Evolutionary conservation across 2,329 filamentous ascomycete species (phyloP).

Genomic region (Neocatenulostroma microsporum): DNA sequence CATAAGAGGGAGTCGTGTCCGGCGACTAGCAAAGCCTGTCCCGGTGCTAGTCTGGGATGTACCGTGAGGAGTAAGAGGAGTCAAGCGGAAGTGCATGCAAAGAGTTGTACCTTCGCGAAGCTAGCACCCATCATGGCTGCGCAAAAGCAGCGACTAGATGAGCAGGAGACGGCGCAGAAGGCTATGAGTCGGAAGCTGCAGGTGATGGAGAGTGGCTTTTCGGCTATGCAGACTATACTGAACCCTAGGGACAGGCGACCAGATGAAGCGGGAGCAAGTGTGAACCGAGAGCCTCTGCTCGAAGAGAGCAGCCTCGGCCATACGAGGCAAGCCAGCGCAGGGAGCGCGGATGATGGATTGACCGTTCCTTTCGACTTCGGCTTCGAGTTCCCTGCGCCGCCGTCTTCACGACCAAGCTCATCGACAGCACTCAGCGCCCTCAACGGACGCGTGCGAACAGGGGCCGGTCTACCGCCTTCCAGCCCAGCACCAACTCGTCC

Average conservation of each 20-base stretch:
- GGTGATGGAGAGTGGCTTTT: conserved; percentile 38
- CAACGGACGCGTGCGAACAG: not conserved
- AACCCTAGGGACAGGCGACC: conserved; percentile 7
- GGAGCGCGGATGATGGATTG: not conserved
- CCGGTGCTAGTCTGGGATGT: conserved; percentile 39
- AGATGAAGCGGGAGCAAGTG: conserved; percentile 17
- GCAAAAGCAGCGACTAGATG: conserved; percentile 37
- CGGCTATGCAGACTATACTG: conserved; percentile 37
- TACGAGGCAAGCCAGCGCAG: not conserved
- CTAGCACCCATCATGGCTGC: conserved; percentile 39
- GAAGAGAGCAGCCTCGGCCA: conserved; percentile 5
- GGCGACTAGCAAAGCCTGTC: conserved; percentile 36
- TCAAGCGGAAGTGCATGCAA: conserved; percentile 34
- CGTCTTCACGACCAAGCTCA: not conserved
- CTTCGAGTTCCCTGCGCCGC: not conserved
- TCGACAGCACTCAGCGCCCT: not conserved
- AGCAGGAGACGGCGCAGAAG: conserved; percentile 37
- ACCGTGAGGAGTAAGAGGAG: conserved; percentile 32
- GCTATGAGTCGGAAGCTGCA: conserved; percentile 37
- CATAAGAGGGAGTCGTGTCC: conserved; percentile 38
- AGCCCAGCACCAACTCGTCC: conserved; percentile 12
- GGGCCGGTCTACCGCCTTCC: not conserved
- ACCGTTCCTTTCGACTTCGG: too few species aligned
- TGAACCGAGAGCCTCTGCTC: conserved; percentile 17
- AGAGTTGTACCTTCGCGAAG: conserved; percentile 38